These are phyloP conservation scores for Tricholoma matsutake DNA, from an alignment of 768 basidiomycete genomes.

Conservation along the genomic window DNA sequence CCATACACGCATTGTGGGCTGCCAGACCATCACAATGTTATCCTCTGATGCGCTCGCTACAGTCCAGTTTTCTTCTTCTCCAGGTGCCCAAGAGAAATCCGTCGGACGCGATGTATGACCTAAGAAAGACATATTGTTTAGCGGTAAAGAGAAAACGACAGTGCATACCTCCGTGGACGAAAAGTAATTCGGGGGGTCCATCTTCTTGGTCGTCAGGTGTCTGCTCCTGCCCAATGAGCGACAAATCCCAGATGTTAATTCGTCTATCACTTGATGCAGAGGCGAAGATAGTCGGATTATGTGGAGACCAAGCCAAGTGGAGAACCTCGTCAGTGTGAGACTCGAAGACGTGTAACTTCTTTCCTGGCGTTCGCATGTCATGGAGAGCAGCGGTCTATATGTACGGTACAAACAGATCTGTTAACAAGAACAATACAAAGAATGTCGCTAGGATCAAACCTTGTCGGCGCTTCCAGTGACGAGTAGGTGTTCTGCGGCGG, in stretches of 20 bases:
- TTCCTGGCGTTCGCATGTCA: conserved; percentile 73
- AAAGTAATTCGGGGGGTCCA: conserved; percentile 93
- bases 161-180: conserved; percentile 83
- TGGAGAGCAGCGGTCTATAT: conserved; percentile 81
- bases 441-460: conserved; percentile 38
- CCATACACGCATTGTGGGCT: conserved; percentile 92
- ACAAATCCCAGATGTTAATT: conserved; percentile 93
- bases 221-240: conserved; percentile 91
- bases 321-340: conserved; percentile 94
- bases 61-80: conserved; percentile 79
- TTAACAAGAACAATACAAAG: background rate
- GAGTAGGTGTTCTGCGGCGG: conserved; percentile 71
- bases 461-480: conserved; percentile 94
- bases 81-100: conserved; percentile 96
- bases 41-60: conserved; percentile 90
- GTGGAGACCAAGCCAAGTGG: conserved; percentile 94
- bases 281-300: conserved; percentile 87
- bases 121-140: conserved; percentile 24
- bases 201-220: conserved; percentile 98
- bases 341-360: conserved; percentile 86
- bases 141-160: background rate
- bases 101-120: conserved; percentile 88
- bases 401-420: background rate
- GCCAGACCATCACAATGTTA: conserved; percentile 97
- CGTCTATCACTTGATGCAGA: conserved; percentile 92